phyloP scores from a whole-genome alignment of 2,329 filamentous ascomycete genomes.

The Neonectria hederae region DNA sequence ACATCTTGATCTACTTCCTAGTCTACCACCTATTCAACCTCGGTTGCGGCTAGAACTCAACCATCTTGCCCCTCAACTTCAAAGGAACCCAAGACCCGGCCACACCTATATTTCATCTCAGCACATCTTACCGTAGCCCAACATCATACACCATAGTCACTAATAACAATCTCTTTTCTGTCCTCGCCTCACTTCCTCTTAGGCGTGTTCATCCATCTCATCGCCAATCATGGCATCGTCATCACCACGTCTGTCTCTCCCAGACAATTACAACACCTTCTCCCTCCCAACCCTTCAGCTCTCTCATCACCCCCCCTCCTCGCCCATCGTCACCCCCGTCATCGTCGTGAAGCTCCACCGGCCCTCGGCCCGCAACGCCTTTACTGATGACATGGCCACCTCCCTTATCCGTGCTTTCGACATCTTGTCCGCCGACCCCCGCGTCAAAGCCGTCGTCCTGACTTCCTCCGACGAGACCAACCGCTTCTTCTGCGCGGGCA shows the following conservation, averaged over 20 bases:
- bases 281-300: constrained; percentile 56
- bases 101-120: not conserved
- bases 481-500: constrained; percentile 66
- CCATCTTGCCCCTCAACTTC: constrained; percentile 10
- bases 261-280: constrained; percentile 53
- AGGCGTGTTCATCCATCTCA: not conserved
- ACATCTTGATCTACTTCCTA: not conserved
- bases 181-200: not conserved
- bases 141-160: not conserved
- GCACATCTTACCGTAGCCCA: not conserved
- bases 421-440: constrained; percentile 61
- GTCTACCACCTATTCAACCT: constrained; percentile 14
- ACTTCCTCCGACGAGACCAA: constrained; percentile 60
- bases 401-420: constrained; percentile 66
- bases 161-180: not conserved
- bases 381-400: constrained; percentile 70
- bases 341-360: constrained; percentile 72
- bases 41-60: constrained; percentile 19
- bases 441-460: constrained; percentile 65
- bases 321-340: constrained; percentile 66
- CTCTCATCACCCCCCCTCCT: constrained; percentile 59
- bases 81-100: constrained; percentile 9
- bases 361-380: constrained; percentile 73
- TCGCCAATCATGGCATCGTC: constrained; percentile 35
- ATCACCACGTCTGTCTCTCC: constrained; percentile 31